Percentiles rank a stretch among this genome's conserved stretches.
Evolutionary conservation across 192 early-diverging fungal genomes (phyloP).

Genomic region (Coemansia sp.): DNA sequence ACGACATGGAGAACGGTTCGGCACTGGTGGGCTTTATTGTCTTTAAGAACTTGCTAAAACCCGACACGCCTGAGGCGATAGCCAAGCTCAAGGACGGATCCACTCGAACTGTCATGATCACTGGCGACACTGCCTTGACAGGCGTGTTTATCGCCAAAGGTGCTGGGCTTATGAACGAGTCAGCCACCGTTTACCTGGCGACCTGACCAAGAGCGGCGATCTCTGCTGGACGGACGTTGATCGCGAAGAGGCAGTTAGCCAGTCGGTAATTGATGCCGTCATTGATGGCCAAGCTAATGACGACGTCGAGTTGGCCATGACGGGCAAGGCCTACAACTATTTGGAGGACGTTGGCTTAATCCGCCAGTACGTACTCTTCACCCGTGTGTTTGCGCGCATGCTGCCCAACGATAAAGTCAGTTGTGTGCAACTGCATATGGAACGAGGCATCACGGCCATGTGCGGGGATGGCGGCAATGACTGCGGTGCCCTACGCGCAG

Average conservation of each 20-base stretch:
- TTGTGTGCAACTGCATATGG: conserved; percentile 76
- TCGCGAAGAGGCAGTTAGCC: conserved; percentile 34
- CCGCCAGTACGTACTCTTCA: conserved; percentile 61
- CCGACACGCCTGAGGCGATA: conserved; percentile 67
- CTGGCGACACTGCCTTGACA: conserved; percentile 79
- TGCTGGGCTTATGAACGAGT: conserved; percentile 53
- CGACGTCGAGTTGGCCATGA: conserved; percentile 66
- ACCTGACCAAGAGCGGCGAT: conserved; percentile 44
- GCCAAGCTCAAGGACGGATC: conserved; percentile 67
- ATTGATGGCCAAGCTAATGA: conserved; percentile 16
- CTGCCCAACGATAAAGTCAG: conserved; percentile 75
- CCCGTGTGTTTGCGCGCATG: conserved; percentile 79
- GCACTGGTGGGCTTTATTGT: conserved; percentile 65
- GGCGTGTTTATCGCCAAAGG: conserved; percentile 69
- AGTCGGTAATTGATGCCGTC: conserved; percentile 1
- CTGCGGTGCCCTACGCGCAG: conserved; percentile 77
- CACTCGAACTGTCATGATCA: conserved; percentile 80
- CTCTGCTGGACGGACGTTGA: conserved; percentile 65
- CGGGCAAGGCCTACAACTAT: conserved; percentile 66
- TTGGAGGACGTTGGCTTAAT: conserved; percentile 52
- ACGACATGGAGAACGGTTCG: conserved; percentile 61
- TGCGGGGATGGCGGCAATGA: conserved; percentile 88
- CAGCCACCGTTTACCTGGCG: conserved; percentile 50
- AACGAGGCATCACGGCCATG: conserved; percentile 75
- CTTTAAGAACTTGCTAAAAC: conserved; percentile 78